Percentiles rank a stretch among this genome's conserved stretches.
Conservation (phyloP, 768 basidiomycete species). For the Cystobasidium onofrii region DNA sequence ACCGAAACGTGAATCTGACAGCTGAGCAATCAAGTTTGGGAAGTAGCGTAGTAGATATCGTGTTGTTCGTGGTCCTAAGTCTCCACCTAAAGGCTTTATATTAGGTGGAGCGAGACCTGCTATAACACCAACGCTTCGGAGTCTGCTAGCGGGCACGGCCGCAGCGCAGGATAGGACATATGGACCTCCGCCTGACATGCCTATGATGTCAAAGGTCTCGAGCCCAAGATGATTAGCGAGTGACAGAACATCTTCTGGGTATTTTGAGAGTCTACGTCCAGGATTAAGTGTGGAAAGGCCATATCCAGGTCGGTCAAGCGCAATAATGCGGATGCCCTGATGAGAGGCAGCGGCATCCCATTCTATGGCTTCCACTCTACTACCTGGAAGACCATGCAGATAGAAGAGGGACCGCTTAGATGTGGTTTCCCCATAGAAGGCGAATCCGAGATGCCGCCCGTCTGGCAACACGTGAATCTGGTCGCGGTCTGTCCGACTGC, state of each 20-base stretch:
- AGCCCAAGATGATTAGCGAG: background rate
- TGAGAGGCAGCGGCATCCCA: background rate
- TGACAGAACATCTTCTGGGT: background rate
- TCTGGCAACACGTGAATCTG: background rate
- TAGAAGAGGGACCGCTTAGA: background rate
- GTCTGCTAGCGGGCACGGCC: background rate
- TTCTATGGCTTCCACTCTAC: background rate
- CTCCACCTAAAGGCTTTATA: background rate
- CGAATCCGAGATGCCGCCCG: background rate
- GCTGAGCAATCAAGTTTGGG: background rate
- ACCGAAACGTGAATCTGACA: background rate
- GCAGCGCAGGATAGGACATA: constrained; percentile 11
- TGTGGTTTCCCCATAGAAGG: background rate
- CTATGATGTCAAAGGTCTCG: background rate
- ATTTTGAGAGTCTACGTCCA: background rate
- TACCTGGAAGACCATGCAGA: constrained; percentile 1
- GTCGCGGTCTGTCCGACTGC: background rate
- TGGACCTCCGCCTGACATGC: background rate
- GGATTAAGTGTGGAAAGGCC: constrained; percentile 3
- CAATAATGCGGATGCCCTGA: background rate
- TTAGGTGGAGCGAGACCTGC: background rate
- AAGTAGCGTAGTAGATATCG: background rate
- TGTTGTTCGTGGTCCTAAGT: background rate
- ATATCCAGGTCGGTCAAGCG: background rate
- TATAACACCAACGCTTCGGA: background rate